Evolutionary conservation across 73 alveolate species (phyloP).

Genomic region (Urostyla sp.): DNA sequence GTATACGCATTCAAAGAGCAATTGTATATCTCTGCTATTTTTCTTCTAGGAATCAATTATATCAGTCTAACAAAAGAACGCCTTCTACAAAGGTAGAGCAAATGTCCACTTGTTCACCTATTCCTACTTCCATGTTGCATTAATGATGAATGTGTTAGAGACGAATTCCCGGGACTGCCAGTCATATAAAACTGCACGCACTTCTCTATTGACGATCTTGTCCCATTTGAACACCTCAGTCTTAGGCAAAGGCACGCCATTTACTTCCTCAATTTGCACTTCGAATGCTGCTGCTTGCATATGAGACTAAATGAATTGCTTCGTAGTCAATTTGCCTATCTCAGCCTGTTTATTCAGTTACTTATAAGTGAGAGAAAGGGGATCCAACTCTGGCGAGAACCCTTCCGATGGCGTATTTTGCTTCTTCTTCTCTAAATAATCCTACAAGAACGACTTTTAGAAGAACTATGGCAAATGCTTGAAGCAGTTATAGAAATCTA

Average conservation of each 20-base stretch:
- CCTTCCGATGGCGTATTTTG: conserved; percentile 41
- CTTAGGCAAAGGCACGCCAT: conserved; percentile 38
- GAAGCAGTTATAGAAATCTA: conserved; percentile 61
- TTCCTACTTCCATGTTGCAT: conserved; percentile 39
- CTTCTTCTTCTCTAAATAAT: conserved; percentile 9
- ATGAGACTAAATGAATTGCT: conserved; percentile 3
- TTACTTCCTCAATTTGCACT: conserved; percentile 25
- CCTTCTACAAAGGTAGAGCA: conserved; percentile 1
- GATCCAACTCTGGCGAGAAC: conserved; percentile 62
- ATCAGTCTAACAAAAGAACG: conserved; percentile 26
- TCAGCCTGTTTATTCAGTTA: conserved; percentile 27
- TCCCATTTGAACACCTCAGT: conserved; percentile 48
- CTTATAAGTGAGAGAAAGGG: conserved; percentile 53
- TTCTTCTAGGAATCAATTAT: neutral
- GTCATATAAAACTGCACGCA: conserved; percentile 32
- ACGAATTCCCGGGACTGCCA: conserved; percentile 10
- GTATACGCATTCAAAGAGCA: conserved; percentile 13
- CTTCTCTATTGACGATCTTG: conserved; percentile 43
- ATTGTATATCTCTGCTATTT: conserved; percentile 3
- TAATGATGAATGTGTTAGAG: conserved; percentile 1
- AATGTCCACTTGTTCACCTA: conserved; percentile 44
- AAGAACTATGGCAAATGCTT: conserved; percentile 59
- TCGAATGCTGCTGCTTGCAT: conserved; percentile 27
- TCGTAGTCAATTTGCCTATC: neutral
- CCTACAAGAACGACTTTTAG: conserved; percentile 47